phyloP scores from a whole-genome alignment of 1,139 yeast genomes.

The Hanseniaspora sp. region DNA sequence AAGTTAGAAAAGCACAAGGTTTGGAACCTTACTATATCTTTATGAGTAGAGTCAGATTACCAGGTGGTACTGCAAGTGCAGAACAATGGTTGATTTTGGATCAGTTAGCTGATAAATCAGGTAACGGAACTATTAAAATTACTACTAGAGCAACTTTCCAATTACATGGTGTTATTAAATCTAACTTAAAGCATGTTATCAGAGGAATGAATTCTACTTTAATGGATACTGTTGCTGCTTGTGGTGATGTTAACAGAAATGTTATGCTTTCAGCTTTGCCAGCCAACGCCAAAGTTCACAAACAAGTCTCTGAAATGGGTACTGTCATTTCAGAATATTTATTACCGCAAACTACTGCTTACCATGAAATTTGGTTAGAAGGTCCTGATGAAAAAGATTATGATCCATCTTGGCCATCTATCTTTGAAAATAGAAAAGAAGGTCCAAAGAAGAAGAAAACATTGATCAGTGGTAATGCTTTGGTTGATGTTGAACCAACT shows the following conservation, averaged over 20 bases:
- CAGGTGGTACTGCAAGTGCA: slow-evolving; percentile 87
- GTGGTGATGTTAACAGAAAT: slow-evolving; percentile 97
- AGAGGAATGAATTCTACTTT: slow-evolving; percentile 85
- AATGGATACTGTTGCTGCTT: slow-evolving; percentile 92
- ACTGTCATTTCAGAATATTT: slow-evolving; percentile 64
- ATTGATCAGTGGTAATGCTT: slow-evolving; percentile 77
- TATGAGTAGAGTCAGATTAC: slow-evolving; percentile 92
- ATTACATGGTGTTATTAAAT: slow-evolving; percentile 88
- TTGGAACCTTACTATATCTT: slow-evolving; percentile 90
- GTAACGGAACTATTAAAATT: slow-evolving; percentile 86
- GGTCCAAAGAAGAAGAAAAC: slow-evolving; percentile 75
- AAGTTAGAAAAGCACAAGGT: slow-evolving; percentile 82
- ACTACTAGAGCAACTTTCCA: slow-evolving; percentile 98
- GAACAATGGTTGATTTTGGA: slow-evolving; percentile 80
- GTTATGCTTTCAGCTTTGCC: slow-evolving; percentile 89
- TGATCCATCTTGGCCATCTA: slow-evolving; percentile 50
- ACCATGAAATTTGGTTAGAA: slow-evolving; percentile 92
- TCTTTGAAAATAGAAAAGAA: slow-evolving; percentile 61
- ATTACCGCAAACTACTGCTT: slow-evolving; percentile 85
- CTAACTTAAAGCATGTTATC: slow-evolving; percentile 76
- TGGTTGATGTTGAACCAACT: slow-evolving; percentile 75
- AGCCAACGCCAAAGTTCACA: slow-evolving; percentile 68
- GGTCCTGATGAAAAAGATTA: slow-evolving; percentile 70
- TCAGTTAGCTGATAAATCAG: slow-evolving; percentile 68
- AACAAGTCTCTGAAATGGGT: slow-evolving; percentile 58